Conservation (phyloP, 495 filamentous ascomycete genomes). For the Copromyces sp. region DNA sequence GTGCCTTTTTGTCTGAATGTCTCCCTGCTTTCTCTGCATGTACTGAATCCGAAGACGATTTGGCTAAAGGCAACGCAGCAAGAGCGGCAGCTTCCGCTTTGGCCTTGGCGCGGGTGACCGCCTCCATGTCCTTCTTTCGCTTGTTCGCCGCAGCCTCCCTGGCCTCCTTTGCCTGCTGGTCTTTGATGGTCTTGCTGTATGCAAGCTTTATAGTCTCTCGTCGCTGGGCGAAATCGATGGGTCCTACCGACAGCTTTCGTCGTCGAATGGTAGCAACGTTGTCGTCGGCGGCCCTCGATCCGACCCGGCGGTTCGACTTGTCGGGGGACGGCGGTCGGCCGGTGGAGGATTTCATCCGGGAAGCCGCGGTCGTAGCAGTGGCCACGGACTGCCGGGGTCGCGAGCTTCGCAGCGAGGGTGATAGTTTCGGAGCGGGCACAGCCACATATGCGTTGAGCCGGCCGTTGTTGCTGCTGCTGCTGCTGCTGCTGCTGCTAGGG, state of each 20-base stretch:
- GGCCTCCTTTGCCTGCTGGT: conserved; percentile 52
- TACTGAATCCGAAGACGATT: neutral
- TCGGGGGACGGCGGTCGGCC: conserved; percentile 29
- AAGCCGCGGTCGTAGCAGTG: conserved; percentile 54
- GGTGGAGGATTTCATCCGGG: conserved; percentile 43
- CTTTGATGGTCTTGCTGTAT: conserved; percentile 65
- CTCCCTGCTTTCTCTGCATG: neutral
- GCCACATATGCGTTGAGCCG: conserved; percentile 46
- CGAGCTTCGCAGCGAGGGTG: conserved; percentile 71
- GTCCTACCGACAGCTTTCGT: conserved; percentile 46
- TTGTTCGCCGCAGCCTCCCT: conserved; percentile 32
- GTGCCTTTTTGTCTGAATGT: conserved; percentile 4
- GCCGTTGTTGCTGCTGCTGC: conserved; percentile 1
- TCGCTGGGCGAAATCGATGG: conserved; percentile 68
- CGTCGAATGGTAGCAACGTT: conserved; percentile 20
- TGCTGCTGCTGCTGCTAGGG: conserved; percentile 11
- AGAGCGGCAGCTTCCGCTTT: conserved; percentile 22
- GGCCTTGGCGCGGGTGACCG: conserved; percentile 24
- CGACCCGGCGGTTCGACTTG: conserved; percentile 29
- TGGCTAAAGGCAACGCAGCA: conserved; percentile 4
- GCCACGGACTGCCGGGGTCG: conserved; percentile 72
- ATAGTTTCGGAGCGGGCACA: conserved; percentile 38
- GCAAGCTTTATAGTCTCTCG: conserved; percentile 70
- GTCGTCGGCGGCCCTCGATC: conserved; percentile 28
- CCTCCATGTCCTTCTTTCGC: conserved; percentile 31